Conservation (phyloP, 495 filamentous ascomycete genomes). For the Podospora pseudoanserina region DNA sequence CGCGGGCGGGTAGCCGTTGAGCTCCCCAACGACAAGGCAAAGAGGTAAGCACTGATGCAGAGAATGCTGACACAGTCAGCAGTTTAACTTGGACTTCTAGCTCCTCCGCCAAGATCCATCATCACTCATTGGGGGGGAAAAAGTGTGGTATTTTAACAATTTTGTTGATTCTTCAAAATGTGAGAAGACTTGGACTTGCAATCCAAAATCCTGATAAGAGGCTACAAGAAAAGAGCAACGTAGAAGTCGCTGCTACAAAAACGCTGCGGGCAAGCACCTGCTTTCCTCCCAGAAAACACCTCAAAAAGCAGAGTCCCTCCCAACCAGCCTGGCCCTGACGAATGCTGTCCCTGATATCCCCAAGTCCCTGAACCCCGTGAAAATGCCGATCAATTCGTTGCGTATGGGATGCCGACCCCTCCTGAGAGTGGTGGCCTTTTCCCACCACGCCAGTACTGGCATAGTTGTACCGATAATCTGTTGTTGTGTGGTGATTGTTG, state of each 20-base stretch:
- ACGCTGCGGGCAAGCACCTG: neutral
- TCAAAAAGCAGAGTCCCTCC: neutral
- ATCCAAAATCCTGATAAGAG: neutral
- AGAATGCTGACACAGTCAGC: neutral
- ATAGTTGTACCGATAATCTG: neutral
- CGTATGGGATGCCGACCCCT: neutral
- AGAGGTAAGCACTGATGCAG: neutral
- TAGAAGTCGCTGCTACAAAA: neutral
- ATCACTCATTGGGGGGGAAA: neutral
- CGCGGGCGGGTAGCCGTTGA: neutral
- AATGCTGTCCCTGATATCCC: neutral
- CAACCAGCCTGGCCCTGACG: neutral
- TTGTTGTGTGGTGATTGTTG: slow-evolving; percentile 1
- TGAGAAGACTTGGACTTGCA: neutral
- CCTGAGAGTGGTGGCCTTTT: neutral
- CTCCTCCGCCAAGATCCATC: neutral
- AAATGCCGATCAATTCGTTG: neutral
- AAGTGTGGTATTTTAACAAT: neutral
- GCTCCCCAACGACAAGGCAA: neutral
- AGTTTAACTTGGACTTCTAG: neutral
- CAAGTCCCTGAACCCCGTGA: neutral
- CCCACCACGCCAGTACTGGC: neutral
- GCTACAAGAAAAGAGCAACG: neutral
- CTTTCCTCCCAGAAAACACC: neutral
- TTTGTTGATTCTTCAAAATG: neutral